Conservation (phyloP, 768 basidiomycete genomes). For the Leccinum ochraceum region DNA sequence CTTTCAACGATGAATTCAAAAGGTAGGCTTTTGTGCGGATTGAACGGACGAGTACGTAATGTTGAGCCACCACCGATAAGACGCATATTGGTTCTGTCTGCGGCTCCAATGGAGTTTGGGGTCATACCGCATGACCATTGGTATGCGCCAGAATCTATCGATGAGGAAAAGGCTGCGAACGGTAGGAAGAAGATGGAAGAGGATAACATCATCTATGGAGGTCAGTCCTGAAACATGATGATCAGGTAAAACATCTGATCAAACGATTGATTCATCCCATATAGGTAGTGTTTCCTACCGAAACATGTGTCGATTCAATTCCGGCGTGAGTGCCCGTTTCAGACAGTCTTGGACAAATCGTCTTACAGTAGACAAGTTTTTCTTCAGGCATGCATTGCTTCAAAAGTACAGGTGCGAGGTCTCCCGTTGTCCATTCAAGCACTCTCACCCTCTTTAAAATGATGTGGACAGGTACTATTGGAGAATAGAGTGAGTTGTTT, state of each 20-base stretch:
- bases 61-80: conserved; percentile 27
- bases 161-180: conserved; percentile 58
- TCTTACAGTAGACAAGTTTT: conserved; percentile 40
- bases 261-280: background rate
- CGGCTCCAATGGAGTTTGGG: conserved; percentile 55
- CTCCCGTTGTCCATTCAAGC: background rate
- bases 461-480: conserved; percentile 27
- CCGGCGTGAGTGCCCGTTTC: conserved; percentile 46
- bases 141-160: conserved; percentile 72
- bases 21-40: conserved; percentile 23
- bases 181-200: conserved; percentile 53
- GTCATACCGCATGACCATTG: conserved; percentile 62
- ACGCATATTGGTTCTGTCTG: conserved; percentile 39
- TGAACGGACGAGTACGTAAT: background rate
- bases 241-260: background rate
- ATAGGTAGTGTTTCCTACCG: conserved; percentile 43
- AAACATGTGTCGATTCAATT: conserved; percentile 80
- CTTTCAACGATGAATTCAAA: conserved; percentile 55
- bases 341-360: background rate
- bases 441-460: background rate
- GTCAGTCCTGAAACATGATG: conserved; percentile 28
- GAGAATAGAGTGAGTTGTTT: conserved; percentile 28
- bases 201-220: conserved; percentile 50
- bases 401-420: conserved; percentile 31
- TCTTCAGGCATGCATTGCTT: conserved; percentile 41